Evolutionary conservation across 2,329 filamentous ascomycete genomes (phyloP).

Genomic region (Paraconiothyrium brasiliense): DNA sequence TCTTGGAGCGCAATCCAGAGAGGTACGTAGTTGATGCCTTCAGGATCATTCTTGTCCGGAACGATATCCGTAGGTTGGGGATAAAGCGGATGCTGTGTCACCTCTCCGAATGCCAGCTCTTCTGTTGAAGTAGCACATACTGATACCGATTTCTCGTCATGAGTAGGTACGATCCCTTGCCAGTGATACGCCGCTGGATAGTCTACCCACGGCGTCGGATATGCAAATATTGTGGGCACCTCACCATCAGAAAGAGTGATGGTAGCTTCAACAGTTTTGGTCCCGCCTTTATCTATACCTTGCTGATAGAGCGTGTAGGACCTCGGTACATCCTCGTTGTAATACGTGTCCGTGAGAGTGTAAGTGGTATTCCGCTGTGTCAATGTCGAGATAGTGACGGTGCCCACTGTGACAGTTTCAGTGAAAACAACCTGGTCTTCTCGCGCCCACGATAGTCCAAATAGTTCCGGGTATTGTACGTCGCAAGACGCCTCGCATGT

Average conservation of each 20-base stretch:
- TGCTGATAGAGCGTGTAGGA: conserved; percentile 22
- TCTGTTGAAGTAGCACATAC: conserved; percentile 26
- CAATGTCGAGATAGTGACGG: conserved; percentile 20
- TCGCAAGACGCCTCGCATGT: conserved; percentile 15
- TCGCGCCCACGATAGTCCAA: conserved; percentile 28
- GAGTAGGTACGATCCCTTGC: conserved; percentile 27
- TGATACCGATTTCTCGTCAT: conserved; percentile 17
- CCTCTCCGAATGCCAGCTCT: conserved; percentile 17
- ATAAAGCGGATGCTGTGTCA: conserved; percentile 26
- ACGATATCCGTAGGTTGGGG: conserved; percentile 23
- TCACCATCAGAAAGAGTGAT: conserved; percentile 15
- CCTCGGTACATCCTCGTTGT: conserved; percentile 7
- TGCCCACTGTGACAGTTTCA: conserved; percentile 28
- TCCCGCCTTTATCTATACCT: conserved; percentile 19
- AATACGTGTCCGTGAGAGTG: conserved; percentile 3
- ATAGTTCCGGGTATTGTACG: conserved; percentile 19
- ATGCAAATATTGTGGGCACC: conserved; percentile 17
- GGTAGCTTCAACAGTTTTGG: conserved; percentile 17
- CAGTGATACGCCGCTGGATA: conserved; percentile 29
- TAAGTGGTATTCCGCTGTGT: conserved; percentile 11
- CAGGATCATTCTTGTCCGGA: conserved; percentile 18
- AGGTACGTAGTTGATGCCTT: conserved; percentile 20
- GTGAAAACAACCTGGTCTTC: conserved; percentile 28
- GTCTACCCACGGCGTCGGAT: conserved; percentile 29
- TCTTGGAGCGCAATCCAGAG: conserved; percentile 26